phyloP scores from a whole-genome alignment of 345 rosid genomes.

The Eucalyptus shirleyi region DNA sequence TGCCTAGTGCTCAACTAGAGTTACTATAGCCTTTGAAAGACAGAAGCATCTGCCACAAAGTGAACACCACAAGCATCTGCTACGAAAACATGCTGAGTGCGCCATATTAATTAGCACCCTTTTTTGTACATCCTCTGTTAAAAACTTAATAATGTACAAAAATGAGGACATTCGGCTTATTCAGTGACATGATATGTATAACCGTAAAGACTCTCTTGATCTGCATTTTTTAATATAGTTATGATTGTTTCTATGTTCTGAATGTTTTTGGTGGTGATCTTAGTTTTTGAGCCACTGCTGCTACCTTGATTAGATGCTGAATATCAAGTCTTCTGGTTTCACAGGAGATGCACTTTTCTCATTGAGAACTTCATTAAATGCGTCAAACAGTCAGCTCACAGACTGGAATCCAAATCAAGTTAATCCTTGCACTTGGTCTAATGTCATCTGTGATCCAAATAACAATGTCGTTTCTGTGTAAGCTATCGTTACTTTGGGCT shows the following conservation, averaged over 20 bases:
- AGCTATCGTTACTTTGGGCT: neutral
- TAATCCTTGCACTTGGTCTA: constrained; percentile 92
- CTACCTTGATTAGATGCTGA: constrained; percentile 3
- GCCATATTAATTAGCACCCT: neutral
- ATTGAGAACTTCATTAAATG: constrained; percentile 39
- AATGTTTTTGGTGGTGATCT: neutral
- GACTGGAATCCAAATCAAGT: constrained; percentile 88
- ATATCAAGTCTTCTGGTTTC: neutral
- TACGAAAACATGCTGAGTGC: neutral
- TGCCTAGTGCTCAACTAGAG: neutral
- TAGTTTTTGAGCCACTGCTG: neutral
- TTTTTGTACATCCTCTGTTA: neutral
- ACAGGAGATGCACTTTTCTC: constrained; percentile 70
- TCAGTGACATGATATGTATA: neutral
- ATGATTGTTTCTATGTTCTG: neutral
- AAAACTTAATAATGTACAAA: neutral
- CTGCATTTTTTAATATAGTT: neutral
- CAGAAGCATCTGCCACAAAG: neutral
- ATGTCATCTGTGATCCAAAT: constrained; percentile 47
- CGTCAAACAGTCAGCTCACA: constrained; percentile 28
- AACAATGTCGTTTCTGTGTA: constrained; percentile 63
- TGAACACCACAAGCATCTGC: neutral
- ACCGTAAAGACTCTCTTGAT: neutral
- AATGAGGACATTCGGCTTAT: neutral
- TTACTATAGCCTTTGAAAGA: neutral